Evolutionary conservation across 2,329 filamentous ascomycete genomes (phyloP).

Genomic region (Paracorniculantispora psalliotae): DNA sequence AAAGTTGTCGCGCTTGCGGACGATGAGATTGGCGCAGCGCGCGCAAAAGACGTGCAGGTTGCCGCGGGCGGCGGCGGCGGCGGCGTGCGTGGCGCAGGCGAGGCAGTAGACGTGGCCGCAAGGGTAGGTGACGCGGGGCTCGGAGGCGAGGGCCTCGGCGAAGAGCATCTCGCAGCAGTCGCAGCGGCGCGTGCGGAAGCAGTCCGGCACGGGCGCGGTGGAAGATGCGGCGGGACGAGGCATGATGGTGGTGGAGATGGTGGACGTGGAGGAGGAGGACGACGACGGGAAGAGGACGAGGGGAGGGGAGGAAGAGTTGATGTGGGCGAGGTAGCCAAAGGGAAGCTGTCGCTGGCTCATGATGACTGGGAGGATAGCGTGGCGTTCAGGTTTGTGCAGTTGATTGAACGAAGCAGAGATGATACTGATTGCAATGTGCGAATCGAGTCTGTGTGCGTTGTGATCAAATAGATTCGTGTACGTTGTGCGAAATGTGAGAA

Average conservation of each 20-base stretch:
- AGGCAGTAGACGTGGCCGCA: slow-evolving; percentile 14
- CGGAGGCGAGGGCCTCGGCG: background rate
- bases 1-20: slow-evolving; percentile 3
- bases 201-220: background rate
- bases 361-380: background rate
- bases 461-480: too few relatives aligned
- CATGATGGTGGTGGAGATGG: background rate
- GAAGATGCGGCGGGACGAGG: background rate
- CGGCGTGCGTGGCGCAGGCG: background rate
- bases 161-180: slow-evolving; percentile 15
- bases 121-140: slow-evolving; percentile 9
- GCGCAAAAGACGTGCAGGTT: background rate
- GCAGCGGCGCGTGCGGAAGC: slow-evolving; percentile 11
- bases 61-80: background rate
- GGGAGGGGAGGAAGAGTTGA: background rate
- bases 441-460: too few relatives aligned
- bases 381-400: background rate
- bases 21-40: slow-evolving; percentile 2
- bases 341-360: slow-evolving; percentile 2
- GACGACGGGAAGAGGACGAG: background rate
- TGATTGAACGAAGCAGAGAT: too few relatives aligned
- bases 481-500: background rate
- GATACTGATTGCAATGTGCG: too few relatives aligned
- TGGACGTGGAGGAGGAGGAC: background rate
- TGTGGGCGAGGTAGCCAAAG: slow-evolving; percentile 1